Evolutionary conservation across 768 basidiomycete genomes (phyloP).

Genomic region (Tephrocybe sp.): DNA sequence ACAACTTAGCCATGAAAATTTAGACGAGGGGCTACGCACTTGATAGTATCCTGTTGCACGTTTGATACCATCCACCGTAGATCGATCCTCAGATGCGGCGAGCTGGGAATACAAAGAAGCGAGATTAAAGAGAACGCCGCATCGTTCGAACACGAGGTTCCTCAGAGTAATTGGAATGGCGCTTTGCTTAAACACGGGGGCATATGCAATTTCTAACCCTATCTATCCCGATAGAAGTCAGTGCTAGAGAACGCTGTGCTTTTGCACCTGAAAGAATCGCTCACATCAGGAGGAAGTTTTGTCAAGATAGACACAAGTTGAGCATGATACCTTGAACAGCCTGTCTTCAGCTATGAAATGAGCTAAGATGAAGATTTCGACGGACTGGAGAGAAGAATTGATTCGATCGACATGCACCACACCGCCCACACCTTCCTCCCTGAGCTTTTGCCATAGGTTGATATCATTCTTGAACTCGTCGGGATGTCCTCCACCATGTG

Average conservation of each 20-base stretch:
- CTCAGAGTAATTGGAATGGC: constrained; percentile 59
- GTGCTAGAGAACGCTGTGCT: background rate
- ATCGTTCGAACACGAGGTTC: constrained; percentile 82
- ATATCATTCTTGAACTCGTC: constrained; percentile 84
- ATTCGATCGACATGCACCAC: constrained; percentile 56
- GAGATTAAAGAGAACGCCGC: constrained; percentile 79
- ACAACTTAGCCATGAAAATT: background rate
- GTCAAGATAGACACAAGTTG: constrained; percentile 81
- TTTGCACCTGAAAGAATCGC: constrained; percentile 12
- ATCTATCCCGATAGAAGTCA: constrained; percentile 44
- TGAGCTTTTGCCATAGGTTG: constrained; percentile 60
- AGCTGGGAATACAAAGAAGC: constrained; percentile 84
- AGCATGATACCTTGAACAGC: constrained; percentile 78
- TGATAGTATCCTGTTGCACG: constrained; percentile 70
- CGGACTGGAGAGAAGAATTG: constrained; percentile 56
- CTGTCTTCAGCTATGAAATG: constrained; percentile 8
- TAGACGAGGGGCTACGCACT: constrained; percentile 34
- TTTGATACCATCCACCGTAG: constrained; percentile 77
- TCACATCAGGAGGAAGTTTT: constrained; percentile 81
- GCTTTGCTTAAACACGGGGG: constrained; percentile 61
- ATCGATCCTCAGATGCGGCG: constrained; percentile 68
- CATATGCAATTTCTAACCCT: constrained; percentile 68
- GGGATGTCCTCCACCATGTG: constrained; percentile 71
- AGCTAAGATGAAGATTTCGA: constrained; percentile 14
- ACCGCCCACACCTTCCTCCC: constrained; percentile 52